A percentile compares a stretch with the other conserved stretches of the same genome.
These are phyloP conservation scores for Coprinopsis marcescibilis DNA, from an alignment of 768 basidiomycete genomes.

Conservation along the genomic window DNA sequence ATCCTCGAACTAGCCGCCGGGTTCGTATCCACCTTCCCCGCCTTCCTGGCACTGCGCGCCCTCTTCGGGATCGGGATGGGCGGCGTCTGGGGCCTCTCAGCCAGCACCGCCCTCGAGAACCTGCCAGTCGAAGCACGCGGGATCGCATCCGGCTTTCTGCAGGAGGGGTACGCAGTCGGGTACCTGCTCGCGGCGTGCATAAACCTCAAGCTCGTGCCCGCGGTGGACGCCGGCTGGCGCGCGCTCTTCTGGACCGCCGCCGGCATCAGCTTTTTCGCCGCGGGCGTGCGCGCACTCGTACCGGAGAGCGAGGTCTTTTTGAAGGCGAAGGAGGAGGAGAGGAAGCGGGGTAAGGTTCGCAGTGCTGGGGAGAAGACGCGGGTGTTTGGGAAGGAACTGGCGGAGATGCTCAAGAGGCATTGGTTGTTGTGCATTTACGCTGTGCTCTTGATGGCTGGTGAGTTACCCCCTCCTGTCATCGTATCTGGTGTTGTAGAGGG, in stretches of 20 bases:
- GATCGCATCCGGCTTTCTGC: constrained; percentile 76
- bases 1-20: constrained; percentile 74
- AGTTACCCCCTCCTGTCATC: constrained; percentile 13
- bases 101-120: constrained; percentile 83
- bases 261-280: constrained; percentile 66
- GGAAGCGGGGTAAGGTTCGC: constrained; percentile 44
- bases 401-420: constrained; percentile 72
- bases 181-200: constrained; percentile 80
- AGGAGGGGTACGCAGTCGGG: constrained; percentile 86
- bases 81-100: constrained; percentile 81
- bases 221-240: constrained; percentile 53
- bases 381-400: constrained; percentile 68
- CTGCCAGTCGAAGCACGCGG: constrained; percentile 85
- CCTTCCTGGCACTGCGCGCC: constrained; percentile 79
- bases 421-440: constrained; percentile 84
- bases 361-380: constrained; percentile 53
- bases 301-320: constrained; percentile 79
- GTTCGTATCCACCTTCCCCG: constrained; percentile 68
- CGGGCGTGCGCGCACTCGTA: constrained; percentile 52
- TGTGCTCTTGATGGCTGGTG: constrained; percentile 71
- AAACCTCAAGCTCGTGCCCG: constrained; percentile 61
- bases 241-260: constrained; percentile 77
- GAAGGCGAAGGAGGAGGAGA: constrained; percentile 52
- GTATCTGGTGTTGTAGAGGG: neutral
- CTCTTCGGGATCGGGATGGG: constrained; percentile 89